Evolutionary conservation across 2,329 filamentous ascomycete genomes (phyloP).

Genomic region (Sporothrix dimorphospora): DNA sequence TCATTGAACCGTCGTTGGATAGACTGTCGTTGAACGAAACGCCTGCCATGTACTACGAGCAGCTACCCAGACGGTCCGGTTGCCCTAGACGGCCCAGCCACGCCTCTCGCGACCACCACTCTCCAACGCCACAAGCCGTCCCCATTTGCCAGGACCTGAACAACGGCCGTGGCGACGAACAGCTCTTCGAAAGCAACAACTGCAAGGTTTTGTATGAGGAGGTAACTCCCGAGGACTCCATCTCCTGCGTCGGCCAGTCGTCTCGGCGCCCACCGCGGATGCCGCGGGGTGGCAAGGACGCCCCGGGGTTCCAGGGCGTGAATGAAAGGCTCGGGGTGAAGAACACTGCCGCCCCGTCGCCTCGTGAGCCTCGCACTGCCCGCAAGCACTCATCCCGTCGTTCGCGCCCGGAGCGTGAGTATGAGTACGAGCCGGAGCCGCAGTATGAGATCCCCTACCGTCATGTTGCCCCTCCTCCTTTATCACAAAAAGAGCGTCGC

Average conservation of each 20-base stretch:
- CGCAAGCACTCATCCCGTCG: background rate
- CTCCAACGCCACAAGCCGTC: background rate
- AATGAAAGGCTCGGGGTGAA: background rate
- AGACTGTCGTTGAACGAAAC: background rate
- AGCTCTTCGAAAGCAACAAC: no score
- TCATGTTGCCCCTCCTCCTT: no score
- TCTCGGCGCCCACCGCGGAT: no score
- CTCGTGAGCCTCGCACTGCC: background rate
- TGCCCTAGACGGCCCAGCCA: background rate
- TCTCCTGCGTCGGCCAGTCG: background rate
- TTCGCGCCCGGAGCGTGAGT: background rate
- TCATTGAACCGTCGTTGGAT: background rate
- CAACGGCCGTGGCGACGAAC: no score
- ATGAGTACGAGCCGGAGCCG: background rate
- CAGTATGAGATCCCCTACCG: background rate
- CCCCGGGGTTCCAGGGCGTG: background rate
- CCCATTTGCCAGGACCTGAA: no score
- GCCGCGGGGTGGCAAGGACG: background rate
- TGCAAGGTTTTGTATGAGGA: no score
- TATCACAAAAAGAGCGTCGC: background rate
- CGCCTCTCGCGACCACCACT: background rate
- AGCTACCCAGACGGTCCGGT: background rate
- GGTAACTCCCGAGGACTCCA: background rate
- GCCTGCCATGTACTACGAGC: background rate
- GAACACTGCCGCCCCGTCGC: background rate